phyloP scores from a whole-genome alignment of 2,329 filamentous ascomycete genomes.

The Sphaerulina populicola region DNA sequence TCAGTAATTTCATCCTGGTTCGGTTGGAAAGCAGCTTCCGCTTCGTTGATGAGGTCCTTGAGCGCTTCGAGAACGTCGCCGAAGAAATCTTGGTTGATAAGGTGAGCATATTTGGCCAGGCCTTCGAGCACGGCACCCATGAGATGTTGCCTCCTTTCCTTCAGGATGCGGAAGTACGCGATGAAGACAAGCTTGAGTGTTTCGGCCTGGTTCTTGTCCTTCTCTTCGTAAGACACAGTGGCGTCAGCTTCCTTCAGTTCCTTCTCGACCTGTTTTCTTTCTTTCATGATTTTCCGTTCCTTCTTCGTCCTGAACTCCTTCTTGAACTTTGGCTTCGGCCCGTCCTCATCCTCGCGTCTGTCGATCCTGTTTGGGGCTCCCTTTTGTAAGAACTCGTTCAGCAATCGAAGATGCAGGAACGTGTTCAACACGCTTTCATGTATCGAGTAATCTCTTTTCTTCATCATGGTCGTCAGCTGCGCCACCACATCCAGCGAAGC shows the following conservation, averaged over 20 bases:
- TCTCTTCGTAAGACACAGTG: conserved; percentile 80
- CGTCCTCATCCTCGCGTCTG: conserved; percentile 41
- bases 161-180: conserved; percentile 89
- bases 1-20: conserved; percentile 41
- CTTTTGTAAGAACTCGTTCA: conserved; percentile 80
- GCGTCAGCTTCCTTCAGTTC: conserved; percentile 92
- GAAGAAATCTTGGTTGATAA: conserved; percentile 99
- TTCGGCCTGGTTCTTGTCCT: conserved; percentile 88
- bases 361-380: conserved; percentile 73
- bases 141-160: conserved; percentile 67
- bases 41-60: conserved; percentile 80
- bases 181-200: conserved; percentile 93
- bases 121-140: conserved; percentile 98
- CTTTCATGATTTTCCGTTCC: conserved; percentile 70
- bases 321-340: conserved; percentile 61
- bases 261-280: conserved; percentile 80
- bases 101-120: conserved; percentile 82
- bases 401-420: conserved; percentile 78
- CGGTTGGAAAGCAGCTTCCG: conserved; percentile 43
- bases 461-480: conserved; percentile 91
- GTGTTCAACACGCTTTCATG: conserved; percentile 82
- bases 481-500: conserved; percentile 79
- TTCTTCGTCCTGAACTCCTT: conserved; percentile 83
- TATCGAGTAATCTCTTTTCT: conserved; percentile 69
- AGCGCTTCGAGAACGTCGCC: conserved; percentile 89